Conservation (phyloP, 805 yeast genomes). For the Candida ipomoeae region DNA sequence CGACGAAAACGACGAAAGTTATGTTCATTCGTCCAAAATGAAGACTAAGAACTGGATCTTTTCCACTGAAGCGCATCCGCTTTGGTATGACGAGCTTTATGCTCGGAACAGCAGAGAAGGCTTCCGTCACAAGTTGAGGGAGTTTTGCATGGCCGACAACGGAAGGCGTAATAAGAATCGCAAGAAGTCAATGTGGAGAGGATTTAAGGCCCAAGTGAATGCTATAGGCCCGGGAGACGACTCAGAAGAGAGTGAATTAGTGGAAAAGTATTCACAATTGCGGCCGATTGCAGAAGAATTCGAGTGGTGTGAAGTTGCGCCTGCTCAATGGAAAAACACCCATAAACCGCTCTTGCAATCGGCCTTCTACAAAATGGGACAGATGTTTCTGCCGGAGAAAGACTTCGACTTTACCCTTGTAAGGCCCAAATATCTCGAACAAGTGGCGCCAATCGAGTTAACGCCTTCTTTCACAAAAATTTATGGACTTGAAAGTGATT, state of each 20-base stretch:
- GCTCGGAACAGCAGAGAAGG: slow-evolving; percentile 8
- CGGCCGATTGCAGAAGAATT: slow-evolving; percentile 13
- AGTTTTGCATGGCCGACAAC: not conserved
- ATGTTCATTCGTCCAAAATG: slow-evolving; percentile 30
- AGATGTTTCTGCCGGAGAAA: slow-evolving; percentile 45
- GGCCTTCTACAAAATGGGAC: slow-evolving; percentile 31
- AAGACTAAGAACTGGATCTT: slow-evolving; percentile 57
- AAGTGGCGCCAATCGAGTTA: slow-evolving; percentile 24
- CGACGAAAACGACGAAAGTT: slow-evolving; percentile 54
- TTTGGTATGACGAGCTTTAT: slow-evolving; percentile 56
- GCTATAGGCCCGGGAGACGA: not conserved
- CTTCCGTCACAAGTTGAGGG: slow-evolving; percentile 2
- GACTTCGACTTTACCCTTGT: slow-evolving; percentile 36
- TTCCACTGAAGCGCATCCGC: slow-evolving; percentile 89
- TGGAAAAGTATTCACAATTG: not conserved
- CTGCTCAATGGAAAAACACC: slow-evolving; percentile 16
- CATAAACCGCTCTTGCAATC: slow-evolving; percentile 29
- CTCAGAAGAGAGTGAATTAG: not conserved
- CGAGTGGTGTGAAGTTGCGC: slow-evolving; percentile 30
- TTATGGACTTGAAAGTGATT: slow-evolving; percentile 23
- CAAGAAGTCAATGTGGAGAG: slow-evolving; percentile 5
- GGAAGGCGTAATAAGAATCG: not conserved
- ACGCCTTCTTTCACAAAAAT: slow-evolving; percentile 23
- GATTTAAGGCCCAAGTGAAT: not conserved
- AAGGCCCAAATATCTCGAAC: slow-evolving; percentile 35